A percentile compares a stretch with the other conserved stretches of the same genome.
Evolutionary conservation across 345 rosid genomes (phyloP).

Genomic region (Ceriops decandra): DNA sequence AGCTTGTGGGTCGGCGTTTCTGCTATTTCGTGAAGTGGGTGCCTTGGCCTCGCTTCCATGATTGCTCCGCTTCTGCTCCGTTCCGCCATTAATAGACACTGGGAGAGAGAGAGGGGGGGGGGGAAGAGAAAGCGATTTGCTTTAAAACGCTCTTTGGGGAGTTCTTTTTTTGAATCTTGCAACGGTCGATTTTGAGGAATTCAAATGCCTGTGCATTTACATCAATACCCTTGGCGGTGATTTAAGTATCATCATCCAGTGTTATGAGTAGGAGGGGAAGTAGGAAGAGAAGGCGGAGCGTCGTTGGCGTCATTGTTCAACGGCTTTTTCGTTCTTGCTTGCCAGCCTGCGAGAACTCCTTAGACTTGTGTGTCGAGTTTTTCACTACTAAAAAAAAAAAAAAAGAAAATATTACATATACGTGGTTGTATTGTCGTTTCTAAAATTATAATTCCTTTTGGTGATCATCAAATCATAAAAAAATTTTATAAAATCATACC

Average conservation of each 20-base stretch:
- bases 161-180: background rate
- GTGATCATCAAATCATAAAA: too few relatives aligned
- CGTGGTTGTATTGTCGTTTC: too few relatives aligned
- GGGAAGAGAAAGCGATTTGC: slow-evolving; percentile 24
- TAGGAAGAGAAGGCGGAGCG: background rate
- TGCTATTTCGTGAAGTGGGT: slow-evolving; percentile 94
- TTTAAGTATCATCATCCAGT: background rate
- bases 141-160: slow-evolving; percentile 14
- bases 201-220: slow-evolving; percentile 2
- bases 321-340: too few relatives aligned
- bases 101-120: slow-evolving; percentile 20
- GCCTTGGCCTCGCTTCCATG: slow-evolving; percentile 49
- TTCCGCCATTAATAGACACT: slow-evolving; percentile 39
- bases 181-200: slow-evolving; percentile 30
- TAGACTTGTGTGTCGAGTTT: too few relatives aligned
- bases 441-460: too few relatives aligned
- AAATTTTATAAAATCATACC: too few relatives aligned
- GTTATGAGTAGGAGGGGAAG: background rate
- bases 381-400: too few relatives aligned
- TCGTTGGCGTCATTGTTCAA: background rate
- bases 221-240: slow-evolving; percentile 2
- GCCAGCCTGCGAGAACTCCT: too few relatives aligned
- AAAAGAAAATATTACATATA: too few relatives aligned
- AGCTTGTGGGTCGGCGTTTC: slow-evolving; percentile 93
- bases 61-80: slow-evolving; percentile 43